These are phyloP conservation scores for Kuraishia hungarica DNA, from an alignment of 805 yeast genomes.

Conservation along the genomic window DNA sequence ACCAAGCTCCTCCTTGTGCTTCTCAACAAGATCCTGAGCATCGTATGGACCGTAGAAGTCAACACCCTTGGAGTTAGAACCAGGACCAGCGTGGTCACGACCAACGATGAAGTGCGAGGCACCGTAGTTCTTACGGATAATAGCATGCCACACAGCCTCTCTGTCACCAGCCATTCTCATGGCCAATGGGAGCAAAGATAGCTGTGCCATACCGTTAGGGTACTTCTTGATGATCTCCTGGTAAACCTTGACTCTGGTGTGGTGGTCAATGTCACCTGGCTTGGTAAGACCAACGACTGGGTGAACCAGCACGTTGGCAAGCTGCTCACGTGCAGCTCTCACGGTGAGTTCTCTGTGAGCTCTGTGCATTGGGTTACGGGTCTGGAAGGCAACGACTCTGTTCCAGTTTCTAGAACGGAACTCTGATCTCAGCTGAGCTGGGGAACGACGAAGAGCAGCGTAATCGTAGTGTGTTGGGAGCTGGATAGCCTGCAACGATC, in stretches of 20 bases:
- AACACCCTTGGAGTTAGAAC: constrained; percentile 75
- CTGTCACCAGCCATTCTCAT: constrained; percentile 99
- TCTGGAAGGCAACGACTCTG: constrained; percentile 91
- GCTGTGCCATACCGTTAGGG: constrained; percentile 89
- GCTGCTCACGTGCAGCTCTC: constrained; percentile 90
- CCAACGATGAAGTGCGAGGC: constrained; percentile 97
- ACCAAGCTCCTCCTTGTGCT: constrained; percentile 66
- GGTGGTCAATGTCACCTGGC: constrained; percentile 97
- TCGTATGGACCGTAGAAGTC: constrained; percentile 97
- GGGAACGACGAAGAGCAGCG: constrained; percentile 79
- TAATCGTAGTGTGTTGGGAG: constrained; percentile 89
- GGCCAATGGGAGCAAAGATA: constrained; percentile 85
- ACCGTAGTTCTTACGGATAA: constrained; percentile 92
- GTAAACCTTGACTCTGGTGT: constrained; percentile 93
- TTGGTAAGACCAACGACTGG: constrained; percentile 96
- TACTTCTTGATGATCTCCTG: constrained; percentile 86
- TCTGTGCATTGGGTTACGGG: constrained; percentile 98
- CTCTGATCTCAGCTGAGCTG: constrained; percentile 82
- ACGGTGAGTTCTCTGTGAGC: constrained; percentile 96
- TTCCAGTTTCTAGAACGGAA: constrained; percentile 78
- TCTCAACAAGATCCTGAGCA: constrained; percentile 83
- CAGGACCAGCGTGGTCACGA: constrained; percentile 98
- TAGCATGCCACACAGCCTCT: constrained; percentile 98
- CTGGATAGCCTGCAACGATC: constrained; percentile 73
- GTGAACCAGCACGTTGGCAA: constrained; percentile 83